Percentiles rank a stretch among this genome's conserved stretches.
Evolutionary conservation across 176 grass and related monocot genomes (phyloP).

Genomic region (Themeda triandra): DNA sequence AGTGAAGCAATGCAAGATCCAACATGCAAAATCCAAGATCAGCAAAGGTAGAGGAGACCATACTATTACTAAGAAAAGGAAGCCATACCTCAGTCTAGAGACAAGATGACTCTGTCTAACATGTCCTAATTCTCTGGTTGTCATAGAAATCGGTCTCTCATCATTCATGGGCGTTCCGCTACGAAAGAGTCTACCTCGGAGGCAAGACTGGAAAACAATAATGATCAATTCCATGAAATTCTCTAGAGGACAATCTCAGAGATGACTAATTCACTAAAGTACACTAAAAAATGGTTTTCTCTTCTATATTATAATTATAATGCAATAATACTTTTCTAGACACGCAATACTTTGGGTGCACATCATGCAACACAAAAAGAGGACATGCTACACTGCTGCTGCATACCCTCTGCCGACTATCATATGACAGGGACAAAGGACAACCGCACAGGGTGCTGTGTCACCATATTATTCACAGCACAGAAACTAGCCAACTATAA

Average conservation of each 20-base stretch:
- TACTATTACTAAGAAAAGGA: constrained; percentile 3
- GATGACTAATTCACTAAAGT: neutral
- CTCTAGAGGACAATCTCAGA: neutral
- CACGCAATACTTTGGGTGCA: neutral
- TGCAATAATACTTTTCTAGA: neutral
- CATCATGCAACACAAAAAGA: neutral
- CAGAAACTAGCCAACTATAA: neutral
- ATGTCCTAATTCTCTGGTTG: constrained; percentile 52
- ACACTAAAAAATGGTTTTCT: neutral
- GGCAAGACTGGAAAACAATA: constrained; percentile 57
- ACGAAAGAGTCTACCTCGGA: constrained; percentile 59
- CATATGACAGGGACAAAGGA: neutral
- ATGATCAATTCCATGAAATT: constrained; percentile 15
- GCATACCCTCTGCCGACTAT: neutral
- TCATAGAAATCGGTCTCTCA: constrained; percentile 26
- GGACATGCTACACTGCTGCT: neutral
- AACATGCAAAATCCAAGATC: constrained; percentile 6
- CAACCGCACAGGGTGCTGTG: neutral
- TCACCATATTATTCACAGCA: neutral
- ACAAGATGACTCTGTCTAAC: constrained; percentile 52
- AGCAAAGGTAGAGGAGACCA: neutral
- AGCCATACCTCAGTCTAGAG: constrained; percentile 72
- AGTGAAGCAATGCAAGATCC: constrained; percentile 2
- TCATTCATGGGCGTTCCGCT: constrained; percentile 29
- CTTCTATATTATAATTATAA: too few relatives aligned